Evolutionary conservation across 1,284 basidiomycete species (phyloP).

Genomic region (Tetrapyrgos nigripes): DNA sequence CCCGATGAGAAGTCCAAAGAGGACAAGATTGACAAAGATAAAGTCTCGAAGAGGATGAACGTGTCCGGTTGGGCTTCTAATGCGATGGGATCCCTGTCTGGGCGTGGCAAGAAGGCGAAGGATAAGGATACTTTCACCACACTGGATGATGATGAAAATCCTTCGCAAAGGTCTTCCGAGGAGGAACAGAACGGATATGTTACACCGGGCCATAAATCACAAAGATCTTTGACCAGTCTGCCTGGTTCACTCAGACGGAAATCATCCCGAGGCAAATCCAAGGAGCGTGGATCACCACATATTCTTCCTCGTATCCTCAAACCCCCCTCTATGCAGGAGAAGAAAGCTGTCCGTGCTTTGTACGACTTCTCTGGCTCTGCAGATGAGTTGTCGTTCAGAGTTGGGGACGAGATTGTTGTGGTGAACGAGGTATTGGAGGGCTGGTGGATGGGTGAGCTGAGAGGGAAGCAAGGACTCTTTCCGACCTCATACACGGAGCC

Average conservation of each 20-base stretch:
- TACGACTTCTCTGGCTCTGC: conserved; percentile 75
- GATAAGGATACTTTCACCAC: conserved; percentile 68
- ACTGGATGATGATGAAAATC: conserved; percentile 49
- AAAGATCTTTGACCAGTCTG: conserved; percentile 13
- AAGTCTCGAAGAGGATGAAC: conserved; percentile 46
- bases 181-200: conserved; percentile 27
- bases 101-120: conserved; percentile 65
- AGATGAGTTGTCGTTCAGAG: conserved; percentile 78
- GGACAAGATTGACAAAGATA: conserved; percentile 28
- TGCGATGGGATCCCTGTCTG: conserved; percentile 64
- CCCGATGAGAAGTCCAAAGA: conserved; percentile 12
- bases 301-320: conserved; percentile 53
- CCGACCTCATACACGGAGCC: conserved; percentile 75
- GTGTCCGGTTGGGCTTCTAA: conserved; percentile 72
- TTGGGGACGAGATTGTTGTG: conserved; percentile 77
- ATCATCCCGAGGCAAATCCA: conserved; percentile 30
- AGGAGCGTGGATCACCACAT: conserved; percentile 34
- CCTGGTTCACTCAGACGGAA: conserved; percentile 5
- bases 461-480: conserved; percentile 77
- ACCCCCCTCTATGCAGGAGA: conserved; percentile 50
- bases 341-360: conserved; percentile 70
- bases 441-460: conserved; percentile 85
- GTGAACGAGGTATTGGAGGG: conserved; percentile 79
- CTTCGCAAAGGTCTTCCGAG: conserved; percentile 23
- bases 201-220: conserved; percentile 20